Percentiles rank a stretch among this genome's conserved stretches.
These are phyloP conservation scores for Eremochloa ophiuroides DNA, from an alignment of 176 grass and related monocot species.

Conservation along the genomic window DNA sequence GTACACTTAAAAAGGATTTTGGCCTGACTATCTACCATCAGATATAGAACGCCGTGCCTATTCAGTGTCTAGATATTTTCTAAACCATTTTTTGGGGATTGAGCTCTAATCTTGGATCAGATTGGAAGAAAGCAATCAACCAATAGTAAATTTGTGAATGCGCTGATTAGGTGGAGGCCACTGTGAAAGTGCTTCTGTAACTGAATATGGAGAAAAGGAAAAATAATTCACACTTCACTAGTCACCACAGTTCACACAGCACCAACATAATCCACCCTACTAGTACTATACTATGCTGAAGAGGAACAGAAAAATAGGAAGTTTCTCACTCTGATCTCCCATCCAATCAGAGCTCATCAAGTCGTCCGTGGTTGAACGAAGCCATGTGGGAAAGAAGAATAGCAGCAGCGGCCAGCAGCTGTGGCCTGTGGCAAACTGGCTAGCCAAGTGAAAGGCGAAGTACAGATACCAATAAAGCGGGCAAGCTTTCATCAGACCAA, in stretches of 20 bases:
- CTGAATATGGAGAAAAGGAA: conserved; percentile 7
- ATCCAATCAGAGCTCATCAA: conserved; percentile 20
- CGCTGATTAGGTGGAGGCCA: conserved; percentile 31
- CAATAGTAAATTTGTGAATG: background rate
- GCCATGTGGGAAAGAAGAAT: conserved; percentile 10
- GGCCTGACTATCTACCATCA: background rate
- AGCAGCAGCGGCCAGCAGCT: background rate
- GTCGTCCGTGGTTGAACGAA: background rate
- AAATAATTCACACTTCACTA: background rate
- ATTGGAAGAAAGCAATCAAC: background rate
- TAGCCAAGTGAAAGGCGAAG: conserved; percentile 43
- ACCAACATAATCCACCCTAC: background rate
- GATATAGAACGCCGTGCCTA: conserved; percentile 10
- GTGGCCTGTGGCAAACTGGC: conserved; percentile 19
- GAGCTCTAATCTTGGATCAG: conserved; percentile 1
- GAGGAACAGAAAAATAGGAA: conserved; percentile 8
- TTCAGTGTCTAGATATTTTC: background rate
- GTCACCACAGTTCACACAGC: background rate
- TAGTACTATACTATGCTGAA: background rate
- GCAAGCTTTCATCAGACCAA: conserved; percentile 63
- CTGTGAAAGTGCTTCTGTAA: conserved; percentile 39
- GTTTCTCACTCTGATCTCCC: background rate
- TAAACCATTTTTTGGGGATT: conserved; percentile 5
- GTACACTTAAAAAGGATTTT: conserved; percentile 25
- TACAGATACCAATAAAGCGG: conserved; percentile 61